A percentile compares a stretch with the other conserved stretches of the same genome.
These are phyloP conservation scores for Bertia moriformis DNA, from an alignment of 2,329 filamentous ascomycete species.

Conservation along the genomic window DNA sequence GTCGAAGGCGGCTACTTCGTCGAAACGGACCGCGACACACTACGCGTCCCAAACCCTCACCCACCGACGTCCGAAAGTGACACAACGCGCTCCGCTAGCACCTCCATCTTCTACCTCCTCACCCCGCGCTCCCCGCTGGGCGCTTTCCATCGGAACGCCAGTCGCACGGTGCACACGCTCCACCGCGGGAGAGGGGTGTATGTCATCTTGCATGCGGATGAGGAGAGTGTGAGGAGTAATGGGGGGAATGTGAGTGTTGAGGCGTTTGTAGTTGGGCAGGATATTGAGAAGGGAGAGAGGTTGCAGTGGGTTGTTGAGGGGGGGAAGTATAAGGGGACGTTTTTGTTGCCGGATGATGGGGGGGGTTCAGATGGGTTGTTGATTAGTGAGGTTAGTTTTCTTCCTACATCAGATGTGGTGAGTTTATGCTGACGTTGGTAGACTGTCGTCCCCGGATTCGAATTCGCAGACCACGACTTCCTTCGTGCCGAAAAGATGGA, in stretches of 20 bases:
- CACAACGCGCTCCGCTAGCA: slow-evolving; percentile 25
- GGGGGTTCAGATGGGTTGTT: neutral
- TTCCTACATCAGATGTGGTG: neutral
- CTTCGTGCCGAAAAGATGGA: neutral
- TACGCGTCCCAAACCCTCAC: slow-evolving; percentile 39
- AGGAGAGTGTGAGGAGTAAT: slow-evolving; percentile 17
- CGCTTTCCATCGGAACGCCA: slow-evolving; percentile 47
- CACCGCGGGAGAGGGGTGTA: slow-evolving; percentile 49
- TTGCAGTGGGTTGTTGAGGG: slow-evolving; percentile 58
- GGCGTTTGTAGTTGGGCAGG: slow-evolving; percentile 45
- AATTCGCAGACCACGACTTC: neutral
- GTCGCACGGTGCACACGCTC: slow-evolving; percentile 48
- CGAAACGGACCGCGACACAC: slow-evolving; percentile 40
- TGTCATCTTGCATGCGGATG: slow-evolving; percentile 45
- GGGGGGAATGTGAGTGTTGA: slow-evolving; percentile 35
- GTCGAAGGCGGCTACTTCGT: slow-evolving; percentile 51
- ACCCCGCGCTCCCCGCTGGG: slow-evolving; percentile 38
- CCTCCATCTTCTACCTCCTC: slow-evolving; percentile 51
- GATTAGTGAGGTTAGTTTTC: neutral
- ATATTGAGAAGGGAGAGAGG: slow-evolving; percentile 41
- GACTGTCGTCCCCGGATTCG: neutral
- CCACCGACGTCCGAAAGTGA: slow-evolving; percentile 18
- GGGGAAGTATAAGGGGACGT: slow-evolving; percentile 52
- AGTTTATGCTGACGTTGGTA: neutral
- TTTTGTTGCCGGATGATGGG: slow-evolving; percentile 29